phyloP scores from a whole-genome alignment of 78 protist genomes.

The Diacronema lutheri region DNA sequence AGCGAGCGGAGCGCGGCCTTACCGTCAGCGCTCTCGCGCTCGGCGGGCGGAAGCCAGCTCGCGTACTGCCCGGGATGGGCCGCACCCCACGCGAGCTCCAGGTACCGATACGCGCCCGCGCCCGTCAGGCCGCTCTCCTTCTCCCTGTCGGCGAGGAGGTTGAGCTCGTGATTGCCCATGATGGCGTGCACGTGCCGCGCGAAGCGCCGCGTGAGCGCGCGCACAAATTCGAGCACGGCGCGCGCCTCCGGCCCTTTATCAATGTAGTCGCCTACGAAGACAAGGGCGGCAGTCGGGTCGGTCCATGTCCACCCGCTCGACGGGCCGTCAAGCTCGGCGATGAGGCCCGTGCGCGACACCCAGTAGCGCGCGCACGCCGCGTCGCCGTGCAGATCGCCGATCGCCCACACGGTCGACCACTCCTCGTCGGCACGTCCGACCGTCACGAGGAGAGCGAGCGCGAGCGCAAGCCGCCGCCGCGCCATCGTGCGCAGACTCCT shows the following conservation, averaged over 20 bases:
- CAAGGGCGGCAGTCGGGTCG: background rate
- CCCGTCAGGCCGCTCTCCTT: background rate
- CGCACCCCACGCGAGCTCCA: background rate
- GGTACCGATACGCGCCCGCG: background rate
- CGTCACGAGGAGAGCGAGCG: too few species aligned
- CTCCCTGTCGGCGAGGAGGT: background rate
- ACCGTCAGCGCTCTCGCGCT: background rate
- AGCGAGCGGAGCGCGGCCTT: background rate
- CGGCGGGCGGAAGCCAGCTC: background rate
- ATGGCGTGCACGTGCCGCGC: background rate
- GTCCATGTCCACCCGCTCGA: background rate
- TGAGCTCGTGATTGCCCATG: background rate
- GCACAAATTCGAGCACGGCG: background rate
- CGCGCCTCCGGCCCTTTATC: background rate
- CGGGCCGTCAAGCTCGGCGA: background rate
- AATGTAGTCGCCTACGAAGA: background rate
- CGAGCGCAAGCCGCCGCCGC: too few species aligned
- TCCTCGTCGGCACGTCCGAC: too few species aligned
- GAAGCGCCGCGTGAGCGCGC: background rate
- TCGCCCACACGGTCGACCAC: background rate
- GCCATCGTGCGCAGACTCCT: too few species aligned
- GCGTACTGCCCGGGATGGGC: background rate
- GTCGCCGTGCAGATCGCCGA: conserved; percentile 4
- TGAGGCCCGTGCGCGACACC: background rate
- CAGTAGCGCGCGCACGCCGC: background rate